Evolutionary conservation across 345 rosid genomes (phyloP), one percentile per base, ranked within the genome.

Genomic region (Schrenkiella parvula): DNA sequence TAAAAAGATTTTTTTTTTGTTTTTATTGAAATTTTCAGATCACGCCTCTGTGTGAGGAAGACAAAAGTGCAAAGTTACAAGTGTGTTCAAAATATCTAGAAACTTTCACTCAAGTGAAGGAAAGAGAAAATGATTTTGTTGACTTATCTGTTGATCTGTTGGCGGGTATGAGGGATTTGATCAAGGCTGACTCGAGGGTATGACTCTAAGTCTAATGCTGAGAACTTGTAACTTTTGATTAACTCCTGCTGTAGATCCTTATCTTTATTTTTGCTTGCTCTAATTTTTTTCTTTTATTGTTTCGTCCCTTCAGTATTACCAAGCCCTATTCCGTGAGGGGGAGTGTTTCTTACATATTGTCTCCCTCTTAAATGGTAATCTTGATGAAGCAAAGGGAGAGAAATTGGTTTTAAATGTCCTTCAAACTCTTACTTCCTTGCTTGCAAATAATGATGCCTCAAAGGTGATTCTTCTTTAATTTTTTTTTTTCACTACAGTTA

Each of bases 291-390:
- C 34, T 41, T 31, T 68, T 82, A 75, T 19, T 78, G 44, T 39
- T 50, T 67, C 51, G 46, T 75, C 73, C 54, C 55, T 81, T 73
- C 93, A 93, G 98, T 84, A 93, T 73, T 90, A 84, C 80, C 98
- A 93, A 76, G 83, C 87, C 56, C 80, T 89, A 69, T 93, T 93
- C 78, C 87, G 92, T 66, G 96, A 90, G 31, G 93, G 95, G 32
- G 96, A 86, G 80, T 93, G 98, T 82, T 93, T 93, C 87, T 76
- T 93, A 82, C 96, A 90, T 81, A 87, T 93, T 58, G 96, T 93
- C 52, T 93, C 97, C 58, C 84, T 93, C 51, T 80, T 93, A 68
- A 93, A 90, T 84, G 93, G 98, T 61, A 89, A 85, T 66, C 85
- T 87, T 66, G 95, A 89, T 63, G 85, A 80, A 78, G 86, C 67